Base-by-base conservation (phyloP, 306 rosid species). In the Crotalaria pallida region DNA sequence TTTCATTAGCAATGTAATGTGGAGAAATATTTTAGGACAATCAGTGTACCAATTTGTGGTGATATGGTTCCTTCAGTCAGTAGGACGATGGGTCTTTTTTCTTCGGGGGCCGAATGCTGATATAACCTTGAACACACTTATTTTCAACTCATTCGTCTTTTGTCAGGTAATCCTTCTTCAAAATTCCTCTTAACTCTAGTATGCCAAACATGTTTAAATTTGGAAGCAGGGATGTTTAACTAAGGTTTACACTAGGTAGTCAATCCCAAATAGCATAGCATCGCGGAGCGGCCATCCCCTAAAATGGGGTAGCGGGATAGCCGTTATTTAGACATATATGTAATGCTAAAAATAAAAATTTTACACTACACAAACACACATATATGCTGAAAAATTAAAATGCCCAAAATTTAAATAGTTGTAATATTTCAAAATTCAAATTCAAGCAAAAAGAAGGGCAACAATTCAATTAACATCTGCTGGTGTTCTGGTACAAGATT, bases 11-110 rank as follows among this genome's bases (percentile, higher is more conserved):
- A 90, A 71, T 73, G 88, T 85, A 52, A 94, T 94, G 98, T 94
- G 98, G 98, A 88, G 98, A 74, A 94, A 94, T 64, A 87, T 94
- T 76, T 77, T 94, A 21, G 98, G 98, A 34, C 98, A 94, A 58
- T 72, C 98, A 49, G 2, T 90, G 10, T 94, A 94, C 76, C 98
- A 91, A 79, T 79, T 94, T 69, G 21, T 69, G 24, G 82, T 91
- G 12, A 86, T 94, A 69, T 94, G 96, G 94, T 29, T 88, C 77
- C 92, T 94, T 61, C 97, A 90, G 77, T 12, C 86, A 24, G 65
- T 78, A 74, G 98, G 98, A 72, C 83, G 72, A 84, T 79, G 81
- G 80, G 58, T 84, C 18, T 94, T 94, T 27, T 48, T 55, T 43
- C 85, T 90, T 4, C 52, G 73, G 5, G 92, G 97, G 65, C 83